phyloP scores from a whole-genome alignment of 176 grass and related monocot genomes.

The Chloris gayana region DNA sequence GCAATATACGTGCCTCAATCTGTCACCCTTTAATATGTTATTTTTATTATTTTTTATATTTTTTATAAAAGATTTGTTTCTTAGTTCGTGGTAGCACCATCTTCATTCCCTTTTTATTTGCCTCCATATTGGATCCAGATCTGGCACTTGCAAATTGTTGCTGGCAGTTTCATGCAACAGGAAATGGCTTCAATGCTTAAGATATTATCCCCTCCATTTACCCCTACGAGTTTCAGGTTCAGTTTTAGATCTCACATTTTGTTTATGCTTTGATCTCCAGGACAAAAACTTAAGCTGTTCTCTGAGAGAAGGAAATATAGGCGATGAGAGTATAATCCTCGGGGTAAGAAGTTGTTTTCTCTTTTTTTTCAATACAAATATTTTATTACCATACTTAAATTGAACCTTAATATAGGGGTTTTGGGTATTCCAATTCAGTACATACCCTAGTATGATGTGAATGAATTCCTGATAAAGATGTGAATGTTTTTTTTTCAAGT shows the following conservation, averaged over 20 bases:
- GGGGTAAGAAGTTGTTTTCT: neutral
- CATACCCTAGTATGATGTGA: neutral
- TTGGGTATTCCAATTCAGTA: constrained; percentile 14
- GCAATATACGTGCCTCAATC: neutral
- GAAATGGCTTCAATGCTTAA: constrained; percentile 1
- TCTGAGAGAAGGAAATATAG: neutral
- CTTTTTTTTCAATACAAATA: neutral
- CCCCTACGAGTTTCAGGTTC: neutral
- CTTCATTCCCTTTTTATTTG: neutral
- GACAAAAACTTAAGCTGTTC: neutral
- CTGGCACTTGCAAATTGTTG: constrained; percentile 13
- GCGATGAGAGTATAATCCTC: constrained; percentile 20
- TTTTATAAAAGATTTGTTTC: neutral
- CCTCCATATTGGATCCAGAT: neutral
- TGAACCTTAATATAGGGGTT: neutral
- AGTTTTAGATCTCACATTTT: constrained; percentile 13
- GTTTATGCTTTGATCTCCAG: neutral
- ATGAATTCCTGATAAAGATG: constrained; percentile 9
- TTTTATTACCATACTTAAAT: neutral
- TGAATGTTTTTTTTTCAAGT: neutral
- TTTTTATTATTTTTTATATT: neutral
- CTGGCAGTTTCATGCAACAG: constrained; percentile 17
- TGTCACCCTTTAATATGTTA: neutral
- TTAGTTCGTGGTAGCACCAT: neutral
- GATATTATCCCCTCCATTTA: constrained; percentile 6